Evolutionary conservation across 1,284 basidiomycete species (phyloP).

Genomic region (Ceratobasidium sp.): DNA sequence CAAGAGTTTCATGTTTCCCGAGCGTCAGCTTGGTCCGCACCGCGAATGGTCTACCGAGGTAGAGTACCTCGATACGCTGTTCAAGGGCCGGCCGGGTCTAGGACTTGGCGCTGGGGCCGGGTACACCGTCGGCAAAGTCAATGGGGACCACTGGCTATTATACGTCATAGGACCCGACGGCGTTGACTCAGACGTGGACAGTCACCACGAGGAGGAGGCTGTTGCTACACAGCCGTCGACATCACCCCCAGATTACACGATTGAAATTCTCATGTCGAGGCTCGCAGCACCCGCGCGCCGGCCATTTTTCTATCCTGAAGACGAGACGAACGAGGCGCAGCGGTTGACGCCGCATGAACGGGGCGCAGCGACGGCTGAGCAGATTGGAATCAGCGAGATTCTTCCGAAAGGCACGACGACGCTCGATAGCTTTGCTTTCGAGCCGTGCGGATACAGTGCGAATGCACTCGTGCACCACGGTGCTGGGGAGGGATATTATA

Average conservation of each 20-base stretch:
- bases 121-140: conserved; percentile 97
- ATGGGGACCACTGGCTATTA: conserved; percentile 98
- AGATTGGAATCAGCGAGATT: conserved; percentile 85
- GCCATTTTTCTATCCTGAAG: conserved; percentile 77
- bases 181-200: conserved; percentile 45
- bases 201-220: conserved; percentile 7
- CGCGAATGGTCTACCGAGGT: conserved; percentile 96
- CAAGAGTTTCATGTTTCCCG: conserved; percentile 99
- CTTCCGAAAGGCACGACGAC: conserved; percentile 83
- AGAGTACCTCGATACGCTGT: conserved; percentile 88
- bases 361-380: conserved; percentile 73
- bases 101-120: conserved; percentile 70
- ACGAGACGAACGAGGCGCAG: not conserved
- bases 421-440: conserved; percentile 93
- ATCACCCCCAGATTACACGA: conserved; percentile 78
- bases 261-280: conserved; percentile 98
- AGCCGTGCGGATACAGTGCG: conserved; percentile 96
- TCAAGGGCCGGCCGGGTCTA: conserved; percentile 60
- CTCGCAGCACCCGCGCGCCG: conserved; percentile 79
- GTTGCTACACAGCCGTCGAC: conserved; percentile 50
- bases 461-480: conserved; percentile 87
- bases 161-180: conserved; percentile 80
- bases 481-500: conserved; percentile 82
- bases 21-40: conserved; percentile 94
- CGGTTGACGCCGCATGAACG: conserved; percentile 64